Evolutionary conservation across 768 basidiomycete species (phyloP), one percentile per base, ranked within the genome.

Genomic region (Tubosaeta brunneosetosa): DNA sequence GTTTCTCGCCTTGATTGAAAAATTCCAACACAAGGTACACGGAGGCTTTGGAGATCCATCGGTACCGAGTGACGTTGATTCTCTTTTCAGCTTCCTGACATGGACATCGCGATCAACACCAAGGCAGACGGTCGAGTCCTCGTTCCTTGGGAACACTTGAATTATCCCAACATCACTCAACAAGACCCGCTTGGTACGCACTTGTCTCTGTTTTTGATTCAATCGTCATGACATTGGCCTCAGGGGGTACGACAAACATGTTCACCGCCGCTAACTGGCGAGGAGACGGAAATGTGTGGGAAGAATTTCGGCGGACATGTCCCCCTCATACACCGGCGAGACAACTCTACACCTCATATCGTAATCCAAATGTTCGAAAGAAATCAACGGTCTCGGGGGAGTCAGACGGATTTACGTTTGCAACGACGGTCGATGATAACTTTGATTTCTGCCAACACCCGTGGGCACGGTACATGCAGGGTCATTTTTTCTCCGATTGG

Each of bases 401-500:
- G 25, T 17, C 68, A 14, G 80, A 80, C 33, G 68, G 76, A 54
- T 87, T 93, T 62, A 60, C 65, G 0, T 97, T 97, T 67, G 74
- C 74, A 11, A 59, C 71, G 27, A 71, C 70, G 1, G 83, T 85
- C 9, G 83, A 89, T n/a, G 75, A 82, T 47, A 73, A 75, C 4
- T 77, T 82, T 55, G 84, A 94, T 62, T 94, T 88, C 64, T 99
- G 97, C 70, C 62, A 72, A 31, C 74, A 82, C 32, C 93, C 95
- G 0, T 87, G 90, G 72, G 85, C 88, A n/a, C 93, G 87, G 58
- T 84, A 88, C 63, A 78, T 79, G 31, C 97, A 98, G 65, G 94
- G 94, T 10, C 93, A 93, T 70, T 97, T 97, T 70, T 98, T 97
- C 80, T 91, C 91, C 13, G 95, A 99, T 69, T 97, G 92, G 90